A percentile compares a stretch with the other conserved stretches of the same genome.
phyloP scores from a whole-genome alignment of 164 flowering plant genomes.

The Nymphaea thermarum region DNA sequence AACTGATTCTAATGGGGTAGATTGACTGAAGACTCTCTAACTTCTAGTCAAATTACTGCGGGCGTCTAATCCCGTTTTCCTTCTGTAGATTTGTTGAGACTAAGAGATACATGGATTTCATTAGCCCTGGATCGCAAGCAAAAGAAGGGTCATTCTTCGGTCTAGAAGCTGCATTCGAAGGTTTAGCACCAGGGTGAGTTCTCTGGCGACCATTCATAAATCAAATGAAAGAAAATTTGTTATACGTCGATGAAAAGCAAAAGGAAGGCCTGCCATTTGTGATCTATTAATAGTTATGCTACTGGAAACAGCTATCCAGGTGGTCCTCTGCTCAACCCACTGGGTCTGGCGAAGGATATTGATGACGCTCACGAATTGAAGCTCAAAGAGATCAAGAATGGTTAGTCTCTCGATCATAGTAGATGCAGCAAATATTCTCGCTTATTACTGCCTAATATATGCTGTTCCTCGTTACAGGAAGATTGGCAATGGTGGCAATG shows the following conservation, averaged over 20 bases:
- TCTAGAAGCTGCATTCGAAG: slow-evolving; percentile 79
- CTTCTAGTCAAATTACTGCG: background rate
- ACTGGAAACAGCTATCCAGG: slow-evolving; percentile 63
- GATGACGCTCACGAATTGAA: slow-evolving; percentile 60
- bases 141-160: slow-evolving; percentile 71
- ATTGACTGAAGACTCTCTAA: background rate
- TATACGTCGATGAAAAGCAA: no score
- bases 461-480: slow-evolving; percentile 30
- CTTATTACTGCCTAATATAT: background rate
- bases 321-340: slow-evolving; percentile 82
- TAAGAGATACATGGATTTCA: slow-evolving; percentile 86
- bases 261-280: background rate
- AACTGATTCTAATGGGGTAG: slow-evolving; percentile 83
- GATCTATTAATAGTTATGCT: background rate
- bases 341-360: slow-evolving; percentile 75
- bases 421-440: background rate
- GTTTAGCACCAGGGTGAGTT: slow-evolving; percentile 75
- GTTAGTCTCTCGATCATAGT: slow-evolving; percentile 15
- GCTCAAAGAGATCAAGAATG: slow-evolving; percentile 92
- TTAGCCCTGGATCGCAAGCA: slow-evolving; percentile 80
- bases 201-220: background rate
- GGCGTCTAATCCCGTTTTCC: background rate
- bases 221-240: no score
- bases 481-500: slow-evolving; percentile 90
- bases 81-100: slow-evolving; percentile 72